Percentiles rank a stretch among this genome's conserved stretches.
These are phyloP conservation scores for Oryza rufipogon DNA, from an alignment of 176 grass and related monocot genomes.

Conservation along the genomic window DNA sequence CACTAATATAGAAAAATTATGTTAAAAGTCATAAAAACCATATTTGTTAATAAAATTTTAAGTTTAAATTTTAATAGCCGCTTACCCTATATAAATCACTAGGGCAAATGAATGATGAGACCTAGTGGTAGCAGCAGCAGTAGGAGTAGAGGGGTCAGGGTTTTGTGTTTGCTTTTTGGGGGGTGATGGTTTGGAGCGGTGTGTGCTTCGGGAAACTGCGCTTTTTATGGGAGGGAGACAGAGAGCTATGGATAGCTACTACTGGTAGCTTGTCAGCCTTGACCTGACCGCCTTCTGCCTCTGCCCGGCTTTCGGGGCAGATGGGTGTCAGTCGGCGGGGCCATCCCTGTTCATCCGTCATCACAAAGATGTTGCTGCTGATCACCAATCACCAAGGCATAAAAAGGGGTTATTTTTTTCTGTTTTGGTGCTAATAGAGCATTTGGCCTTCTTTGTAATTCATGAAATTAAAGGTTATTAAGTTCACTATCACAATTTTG, in stretches of 20 bases:
- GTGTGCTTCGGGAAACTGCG: constrained; percentile 40
- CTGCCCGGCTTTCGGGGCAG: neutral
- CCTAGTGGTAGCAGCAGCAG: neutral
- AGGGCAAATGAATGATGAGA: too few relatives aligned
- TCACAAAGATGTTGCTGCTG: neutral
- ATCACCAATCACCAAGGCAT: too few relatives aligned
- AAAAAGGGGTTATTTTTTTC: too few relatives aligned
- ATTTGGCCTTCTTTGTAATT: too few relatives aligned
- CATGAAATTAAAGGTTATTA: too few relatives aligned
- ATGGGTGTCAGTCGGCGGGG: neutral
- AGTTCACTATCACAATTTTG: too few relatives aligned
- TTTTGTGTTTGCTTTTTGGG: neutral
- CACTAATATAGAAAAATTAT: too few relatives aligned
- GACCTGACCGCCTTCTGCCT: neutral
- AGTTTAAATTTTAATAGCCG: too few relatives aligned
- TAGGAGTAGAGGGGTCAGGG: neutral
- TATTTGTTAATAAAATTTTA: too few relatives aligned
- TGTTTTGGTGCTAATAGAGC: too few relatives aligned
- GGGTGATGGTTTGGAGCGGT: neutral
- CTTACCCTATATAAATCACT: too few relatives aligned
- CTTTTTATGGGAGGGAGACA: neutral
- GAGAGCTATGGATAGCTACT: neutral
- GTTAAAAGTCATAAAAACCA: too few relatives aligned
- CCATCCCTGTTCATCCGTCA: neutral
- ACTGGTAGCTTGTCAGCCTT: constrained; percentile 15